Base-by-base conservation (phyloP, 1,139 yeast species). In the Saccharomyces pastorianus region DNA sequence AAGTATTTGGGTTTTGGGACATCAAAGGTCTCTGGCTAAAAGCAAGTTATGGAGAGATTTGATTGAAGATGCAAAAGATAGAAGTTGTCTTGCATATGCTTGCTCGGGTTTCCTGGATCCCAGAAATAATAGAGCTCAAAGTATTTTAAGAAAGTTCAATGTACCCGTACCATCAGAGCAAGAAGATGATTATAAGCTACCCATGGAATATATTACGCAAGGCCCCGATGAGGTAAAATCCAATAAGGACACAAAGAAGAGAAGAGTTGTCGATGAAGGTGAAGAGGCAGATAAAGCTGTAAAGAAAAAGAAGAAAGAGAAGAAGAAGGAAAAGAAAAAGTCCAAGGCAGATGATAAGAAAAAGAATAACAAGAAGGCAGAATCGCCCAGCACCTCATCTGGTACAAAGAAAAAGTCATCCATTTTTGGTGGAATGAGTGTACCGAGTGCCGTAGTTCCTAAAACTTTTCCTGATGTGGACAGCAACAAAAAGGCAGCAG, bases 1-100 rank as follows among this genome's bases (percentile, higher is more conserved):
- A 1, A 87, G 98, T 0, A 73, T 95, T 59, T 93, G 98, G 98
- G 84, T 95, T 56, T 72, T 95, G 32, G 99, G 99, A 26, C 85
- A 88, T 64, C 81, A 76, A 48, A 74, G 75, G 9, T 82, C 95
- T 0, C 77, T 91, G 59, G 64, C 69, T 17, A 73, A 80, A 55
- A 85, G 88, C 64, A 75, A 74, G 26, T 81, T 88, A 0, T 90
- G 97, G 97, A 73, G 70, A 27, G 76, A 81, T 56, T 73, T 90
- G 52, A 75, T 88, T 25, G 67, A 70, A 0, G 84, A 89, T 73
- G 95, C 96, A 0, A 71, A 72, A 48, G 64, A 69, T 0, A 74
- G 96, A 61, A 61, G 68, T 13, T 64, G 74, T 58, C 59, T 74
- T 20, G 62, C 63, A 17, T 58, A 59, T 7, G 75, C 72, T 1